Conservation (phyloP, 306 rosid species). For the Cicer yamashitae region DNA sequence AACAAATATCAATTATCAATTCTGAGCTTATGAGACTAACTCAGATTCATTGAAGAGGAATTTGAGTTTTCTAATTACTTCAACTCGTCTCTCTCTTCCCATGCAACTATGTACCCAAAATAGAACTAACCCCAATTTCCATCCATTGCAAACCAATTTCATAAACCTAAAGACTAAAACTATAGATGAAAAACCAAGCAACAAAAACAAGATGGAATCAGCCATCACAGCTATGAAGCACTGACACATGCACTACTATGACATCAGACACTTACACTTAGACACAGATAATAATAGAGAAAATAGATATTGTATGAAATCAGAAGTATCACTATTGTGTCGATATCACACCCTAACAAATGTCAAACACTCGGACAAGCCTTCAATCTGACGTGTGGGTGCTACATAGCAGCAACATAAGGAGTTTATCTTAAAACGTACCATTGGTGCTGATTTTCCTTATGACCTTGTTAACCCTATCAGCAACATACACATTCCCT, state of each 20-base stretch:
- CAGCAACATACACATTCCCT: constrained; percentile 80
- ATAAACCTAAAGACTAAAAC: not conserved
- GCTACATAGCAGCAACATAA: too few species aligned
- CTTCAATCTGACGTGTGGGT: too few species aligned
- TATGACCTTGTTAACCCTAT: constrained; percentile 51
- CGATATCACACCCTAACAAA: too few species aligned
- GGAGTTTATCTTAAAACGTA: constrained; percentile 28
- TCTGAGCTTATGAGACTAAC: not conserved
- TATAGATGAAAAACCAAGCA: not conserved
- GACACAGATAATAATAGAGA: too few species aligned
- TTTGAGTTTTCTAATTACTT: not conserved
- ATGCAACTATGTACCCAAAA: constrained; percentile 2
- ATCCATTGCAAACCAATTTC: not conserved
- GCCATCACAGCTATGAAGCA: not conserved
- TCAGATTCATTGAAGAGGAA: not conserved
- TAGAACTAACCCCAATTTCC: not conserved
- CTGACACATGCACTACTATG: too few species aligned
- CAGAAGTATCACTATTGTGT: too few species aligned
- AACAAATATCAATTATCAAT: not conserved
- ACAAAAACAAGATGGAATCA: constrained; percentile 5
- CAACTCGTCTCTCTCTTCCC: not conserved
- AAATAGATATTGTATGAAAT: too few species aligned
- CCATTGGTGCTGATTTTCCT: constrained; percentile 67
- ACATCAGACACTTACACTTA: too few species aligned
- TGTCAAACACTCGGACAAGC: too few species aligned